Base-by-base conservation (phyloP, 352 stramenopile species). In the Phytopythium litorale region DNA sequence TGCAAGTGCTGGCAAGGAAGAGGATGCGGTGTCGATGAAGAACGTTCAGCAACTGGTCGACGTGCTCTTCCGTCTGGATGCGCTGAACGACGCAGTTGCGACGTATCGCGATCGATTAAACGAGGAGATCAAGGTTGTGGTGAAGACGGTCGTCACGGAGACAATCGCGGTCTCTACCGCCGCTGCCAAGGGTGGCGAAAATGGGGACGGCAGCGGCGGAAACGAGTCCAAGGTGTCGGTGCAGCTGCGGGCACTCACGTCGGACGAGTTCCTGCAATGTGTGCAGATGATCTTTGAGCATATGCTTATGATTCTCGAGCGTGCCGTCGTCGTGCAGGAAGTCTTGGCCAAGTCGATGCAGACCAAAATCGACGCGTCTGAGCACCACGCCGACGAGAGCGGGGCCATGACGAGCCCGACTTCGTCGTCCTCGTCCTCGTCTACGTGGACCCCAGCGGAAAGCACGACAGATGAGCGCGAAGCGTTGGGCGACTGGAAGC, bases 281-380 rank as follows among this genome's bases (percentile, higher is more conserved):
- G 79, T 96, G 21, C 81, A 94, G 60, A 96, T 96, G 87, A 93
- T 94, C 48, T 96, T 96, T 66, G 87, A 96, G 66, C 87, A 96
- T 57, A 69, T 96, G 63, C 64, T 93, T 40, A 81, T 96, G 71
- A 65, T 94, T 1, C 66, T 96, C 18, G 86, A 92, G 63, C 80
- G 87, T 53, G 83, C 84, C 48, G 81, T 92, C 25, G 75, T 92
- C 30, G 84, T 95, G 3, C 81, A 95, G 45, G 76, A 78, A 7
- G 78, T 93, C 16, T 60, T 95, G 7, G 76, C 81, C 9, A 77
- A 81, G 25, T 81, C 76, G 1, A 92, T 93, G 81, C 73, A 91
- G 54, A 78, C 70, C n/a, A 89, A 91, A 56, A 84, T 88, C 33
- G 67, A 88, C 43, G 61, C 76, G 32, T 72, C 73, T 5, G 38